phyloP scores from a whole-genome alignment of 2,329 filamentous ascomycete genomes.

The Arthrinium phaeospermum region DNA sequence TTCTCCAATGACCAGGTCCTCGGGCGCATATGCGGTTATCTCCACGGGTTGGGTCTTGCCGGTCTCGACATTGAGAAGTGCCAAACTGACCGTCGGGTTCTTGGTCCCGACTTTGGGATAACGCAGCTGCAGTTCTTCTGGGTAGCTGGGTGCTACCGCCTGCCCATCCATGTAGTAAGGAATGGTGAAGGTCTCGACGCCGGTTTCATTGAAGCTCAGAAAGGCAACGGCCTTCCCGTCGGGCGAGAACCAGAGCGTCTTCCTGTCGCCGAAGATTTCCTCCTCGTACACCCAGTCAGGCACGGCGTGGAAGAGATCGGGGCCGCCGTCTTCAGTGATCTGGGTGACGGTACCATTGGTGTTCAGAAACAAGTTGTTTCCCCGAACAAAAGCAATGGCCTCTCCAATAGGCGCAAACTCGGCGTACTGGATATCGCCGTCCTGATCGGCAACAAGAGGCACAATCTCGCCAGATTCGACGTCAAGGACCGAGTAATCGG shows the following conservation, averaged over 20 bases:
- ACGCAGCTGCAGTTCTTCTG: slow-evolving; percentile 64
- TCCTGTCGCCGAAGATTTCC: slow-evolving; percentile 58
- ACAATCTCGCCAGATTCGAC: slow-evolving; percentile 59
- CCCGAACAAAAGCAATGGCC: slow-evolving; percentile 70
- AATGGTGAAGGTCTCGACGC: slow-evolving; percentile 68
- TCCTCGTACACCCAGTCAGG: slow-evolving; percentile 71
- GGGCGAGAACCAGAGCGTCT: slow-evolving; percentile 62
- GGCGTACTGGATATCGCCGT: slow-evolving; percentile 71
- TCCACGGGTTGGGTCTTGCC: slow-evolving; percentile 51
- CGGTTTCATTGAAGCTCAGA: slow-evolving; percentile 67
- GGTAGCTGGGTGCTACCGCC: slow-evolving; percentile 60
- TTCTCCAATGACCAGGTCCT: slow-evolving; percentile 71
- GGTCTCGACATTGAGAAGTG: slow-evolving; percentile 59
- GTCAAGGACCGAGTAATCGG: slow-evolving; percentile 69
- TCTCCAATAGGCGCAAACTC: slow-evolving; percentile 63
- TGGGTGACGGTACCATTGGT: slow-evolving; percentile 58
- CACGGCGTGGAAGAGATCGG: slow-evolving; percentile 67
- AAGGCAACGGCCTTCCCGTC: slow-evolving; percentile 61
- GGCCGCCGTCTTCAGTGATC: slow-evolving; percentile 64
- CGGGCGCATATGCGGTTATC: slow-evolving; percentile 61
- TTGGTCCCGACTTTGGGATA: slow-evolving; percentile 73
- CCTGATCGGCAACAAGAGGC: slow-evolving; percentile 63
- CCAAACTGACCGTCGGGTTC: slow-evolving; percentile 67
- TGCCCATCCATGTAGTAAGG: slow-evolving; percentile 65
- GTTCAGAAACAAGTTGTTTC: slow-evolving; percentile 68